These are phyloP conservation scores for Astrothelium subdiscretum DNA, from an alignment of 495 filamentous ascomycete species.

Conservation along the genomic window DNA sequence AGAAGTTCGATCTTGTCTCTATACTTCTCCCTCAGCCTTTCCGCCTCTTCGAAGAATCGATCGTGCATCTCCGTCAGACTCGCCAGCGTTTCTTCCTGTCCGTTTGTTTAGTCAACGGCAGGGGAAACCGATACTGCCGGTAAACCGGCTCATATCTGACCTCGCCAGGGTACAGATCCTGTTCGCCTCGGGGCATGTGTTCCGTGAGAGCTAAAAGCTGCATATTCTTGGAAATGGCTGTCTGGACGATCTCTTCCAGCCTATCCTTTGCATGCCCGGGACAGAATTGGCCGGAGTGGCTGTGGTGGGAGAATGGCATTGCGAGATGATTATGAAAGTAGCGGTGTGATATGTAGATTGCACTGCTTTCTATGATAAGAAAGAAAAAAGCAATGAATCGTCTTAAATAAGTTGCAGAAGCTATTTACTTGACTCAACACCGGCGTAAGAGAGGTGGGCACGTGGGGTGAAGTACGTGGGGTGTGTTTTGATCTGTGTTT, in stretches of 20 bases:
- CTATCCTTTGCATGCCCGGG: conserved; percentile 65
- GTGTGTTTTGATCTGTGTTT: no score
- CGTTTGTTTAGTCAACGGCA: not conserved
- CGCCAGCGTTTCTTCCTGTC: conserved; percentile 25
- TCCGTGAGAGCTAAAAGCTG: conserved; percentile 82
- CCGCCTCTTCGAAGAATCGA: conserved; percentile 59
- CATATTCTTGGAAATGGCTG: conserved; percentile 69
- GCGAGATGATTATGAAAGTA: not conserved
- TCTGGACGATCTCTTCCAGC: conserved; percentile 70
- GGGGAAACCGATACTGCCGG: not conserved
- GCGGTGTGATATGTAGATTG: not conserved
- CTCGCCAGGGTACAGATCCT: conserved; percentile 90
- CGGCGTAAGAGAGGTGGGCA: no score
- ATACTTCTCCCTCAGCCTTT: conserved; percentile 59
- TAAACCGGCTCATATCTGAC: conserved; percentile 34
- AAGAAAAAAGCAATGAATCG: no score
- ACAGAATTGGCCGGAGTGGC: conserved; percentile 96
- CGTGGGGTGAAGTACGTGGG: no score
- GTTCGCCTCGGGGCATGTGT: conserved; percentile 74
- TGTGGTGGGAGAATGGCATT: conserved; percentile 99
- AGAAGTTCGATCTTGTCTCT: conserved; percentile 61
- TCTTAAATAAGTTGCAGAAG: no score
- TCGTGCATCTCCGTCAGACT: conserved; percentile 41
- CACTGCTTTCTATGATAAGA: not conserved
- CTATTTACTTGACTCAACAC: no score